Evolutionary conservation across 192 early-diverging fungal genomes (phyloP).

Genomic region (Backusella westeae): DNA sequence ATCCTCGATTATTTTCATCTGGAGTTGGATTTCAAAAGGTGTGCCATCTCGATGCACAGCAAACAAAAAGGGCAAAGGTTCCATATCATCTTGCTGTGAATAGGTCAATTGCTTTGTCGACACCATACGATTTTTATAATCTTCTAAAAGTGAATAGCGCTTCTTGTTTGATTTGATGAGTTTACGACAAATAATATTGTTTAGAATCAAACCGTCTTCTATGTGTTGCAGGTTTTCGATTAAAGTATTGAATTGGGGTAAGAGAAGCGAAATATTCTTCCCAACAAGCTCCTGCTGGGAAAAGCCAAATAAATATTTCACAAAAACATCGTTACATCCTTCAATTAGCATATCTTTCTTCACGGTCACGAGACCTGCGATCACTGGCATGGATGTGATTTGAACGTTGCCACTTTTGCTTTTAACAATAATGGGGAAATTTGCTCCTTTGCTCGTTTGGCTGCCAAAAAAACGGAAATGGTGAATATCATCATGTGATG

Average conservation of each 20-base stretch:
- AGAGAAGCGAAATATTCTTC: slow-evolving; percentile 44
- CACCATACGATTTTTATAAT: neutral
- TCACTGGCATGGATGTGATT: slow-evolving; percentile 64
- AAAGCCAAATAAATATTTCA: slow-evolving; percentile 64
- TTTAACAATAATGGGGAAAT: slow-evolving; percentile 58
- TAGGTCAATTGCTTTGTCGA: slow-evolving; percentile 4
- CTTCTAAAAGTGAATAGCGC: neutral
- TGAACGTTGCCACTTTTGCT: slow-evolving; percentile 37
- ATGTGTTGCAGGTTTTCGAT: slow-evolving; percentile 40
- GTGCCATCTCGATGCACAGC: slow-evolving; percentile 66
- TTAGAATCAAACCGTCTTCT: slow-evolving; percentile 22
- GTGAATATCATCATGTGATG: slow-evolving; percentile 41
- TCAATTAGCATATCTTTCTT: slow-evolving; percentile 49
- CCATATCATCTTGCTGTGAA: slow-evolving; percentile 8
- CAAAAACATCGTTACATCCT: slow-evolving; percentile 56
- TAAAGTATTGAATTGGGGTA: slow-evolving; percentile 60
- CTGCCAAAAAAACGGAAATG: slow-evolving; percentile 57
- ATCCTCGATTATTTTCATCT: slow-evolving; percentile 52
- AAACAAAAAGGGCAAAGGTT: slow-evolving; percentile 34
- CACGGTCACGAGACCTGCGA: slow-evolving; percentile 61
- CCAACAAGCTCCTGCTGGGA: slow-evolving; percentile 45
- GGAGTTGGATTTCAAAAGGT: slow-evolving; percentile 55
- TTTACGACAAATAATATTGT: slow-evolving; percentile 29
- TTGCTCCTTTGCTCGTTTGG: slow-evolving; percentile 45
- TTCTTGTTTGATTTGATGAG: neutral